Evolutionary conservation across 176 grass and related monocot genomes (phyloP), one percentile per base, ranked within the genome.

Genomic region (Aegilops longissima): DNA sequence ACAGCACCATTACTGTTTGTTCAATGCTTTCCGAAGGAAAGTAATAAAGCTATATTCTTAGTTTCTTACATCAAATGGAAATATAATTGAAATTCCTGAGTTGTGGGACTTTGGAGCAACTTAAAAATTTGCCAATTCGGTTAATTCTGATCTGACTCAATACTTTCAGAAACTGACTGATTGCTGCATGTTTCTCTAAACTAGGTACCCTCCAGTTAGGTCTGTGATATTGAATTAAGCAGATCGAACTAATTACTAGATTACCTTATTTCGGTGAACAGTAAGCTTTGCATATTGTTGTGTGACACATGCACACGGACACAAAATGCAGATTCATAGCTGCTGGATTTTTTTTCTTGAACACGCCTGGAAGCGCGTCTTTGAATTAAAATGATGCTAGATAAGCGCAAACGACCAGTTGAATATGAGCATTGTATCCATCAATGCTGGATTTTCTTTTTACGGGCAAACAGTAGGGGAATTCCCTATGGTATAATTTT

Each of bases 261-360:
- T 52, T 63, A 29, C 6, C 8, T 6, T 35, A 78, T 51, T 82
- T 64, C 33, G 12, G 29, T 83, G 24, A 73, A 73, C 30, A 34
- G 72, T 72, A 30, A 40, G 29, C 34, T 67, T 58, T 66, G 4
- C 13, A 9, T 33, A 3, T 86, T 66, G 54, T 59, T 29, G 56
- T 80, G 24, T 83, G 70, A 44, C 33, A 79, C 78, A 83, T 10
- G 18, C 21, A 79, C 45, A 42, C 74, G 16, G 9, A 47, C n/a
- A 62, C 0, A 21, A 34, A 91, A 40, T 11, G 18, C 30, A 61
- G 14, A 59, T 70, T 62, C 20, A 9, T 58, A 39, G 7, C 61
- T 56, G 14, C 23, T 29, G 3, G n/a, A 65, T 79, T 58, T 79
- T 59, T 59, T 21, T 21, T 21, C 18, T 58, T 7, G 56, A 59